Evolutionary conservation across 768 basidiomycete species (phyloP).

Genomic region (Tricholoma furcatifolium): DNA sequence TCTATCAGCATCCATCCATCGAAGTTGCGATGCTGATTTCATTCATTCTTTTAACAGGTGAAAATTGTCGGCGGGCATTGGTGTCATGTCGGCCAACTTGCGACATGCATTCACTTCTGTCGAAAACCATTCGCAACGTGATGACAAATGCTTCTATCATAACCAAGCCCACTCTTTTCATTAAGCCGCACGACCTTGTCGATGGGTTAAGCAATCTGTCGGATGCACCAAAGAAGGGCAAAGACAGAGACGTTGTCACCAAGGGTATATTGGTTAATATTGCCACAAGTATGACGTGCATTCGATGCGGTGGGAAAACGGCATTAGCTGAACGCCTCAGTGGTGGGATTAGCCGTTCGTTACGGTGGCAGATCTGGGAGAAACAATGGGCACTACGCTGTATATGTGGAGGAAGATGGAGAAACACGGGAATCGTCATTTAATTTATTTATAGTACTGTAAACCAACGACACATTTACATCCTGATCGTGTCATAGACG

Average conservation of each 20-base stretch:
- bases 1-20: neutral
- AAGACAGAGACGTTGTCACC: slow-evolving; percentile 61
- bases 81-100: slow-evolving; percentile 59
- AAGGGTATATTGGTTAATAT: slow-evolving; percentile 51
- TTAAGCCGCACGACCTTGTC: slow-evolving; percentile 70
- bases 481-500: neutral
- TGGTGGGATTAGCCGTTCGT: slow-evolving; percentile 27
- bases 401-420: slow-evolving; percentile 73
- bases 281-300: slow-evolving; percentile 42
- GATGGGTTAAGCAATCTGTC: slow-evolving; percentile 53
- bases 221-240: slow-evolving; percentile 30
- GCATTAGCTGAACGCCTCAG: slow-evolving; percentile 35
- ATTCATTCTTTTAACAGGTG: slow-evolving; percentile 35
- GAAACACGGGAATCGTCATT: neutral
- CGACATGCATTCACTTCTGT: slow-evolving; percentile 41
- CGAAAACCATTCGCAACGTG: slow-evolving; percentile 44
- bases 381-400: slow-evolving; percentile 58
- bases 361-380: slow-evolving; percentile 64
- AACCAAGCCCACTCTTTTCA: slow-evolving; percentile 66
- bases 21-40: slow-evolving; percentile 5
- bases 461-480: neutral
- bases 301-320: slow-evolving; percentile 63
- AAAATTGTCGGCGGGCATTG: slow-evolving; percentile 50
- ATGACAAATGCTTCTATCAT: slow-evolving; percentile 51
- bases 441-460: neutral